phyloP scores from a whole-genome alignment of 2,329 filamentous ascomycete species.

The Diaporthe sp. region DNA sequence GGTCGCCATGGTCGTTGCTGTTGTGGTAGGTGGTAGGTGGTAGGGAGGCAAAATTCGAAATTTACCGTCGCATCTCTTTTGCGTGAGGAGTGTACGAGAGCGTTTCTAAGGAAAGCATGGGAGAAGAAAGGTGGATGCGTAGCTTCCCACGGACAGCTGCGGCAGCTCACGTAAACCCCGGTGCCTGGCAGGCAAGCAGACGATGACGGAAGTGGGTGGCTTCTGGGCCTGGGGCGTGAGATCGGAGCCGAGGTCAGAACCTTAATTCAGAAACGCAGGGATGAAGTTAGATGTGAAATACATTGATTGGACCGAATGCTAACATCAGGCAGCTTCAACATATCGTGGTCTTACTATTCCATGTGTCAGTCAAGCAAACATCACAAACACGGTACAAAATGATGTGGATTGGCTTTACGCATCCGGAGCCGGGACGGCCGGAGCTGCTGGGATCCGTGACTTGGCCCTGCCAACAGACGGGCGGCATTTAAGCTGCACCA shows the following conservation, averaged over 20 bases:
- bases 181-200: constrained; percentile 27
- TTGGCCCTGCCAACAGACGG: not conserved
- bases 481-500: not conserved
- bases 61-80: not conserved
- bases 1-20: constrained; percentile 61
- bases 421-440: constrained; percentile 7
- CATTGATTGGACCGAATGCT: not conserved
- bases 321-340: not conserved
- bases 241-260: constrained; percentile 7
- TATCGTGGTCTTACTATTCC: not conserved
- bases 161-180: constrained; percentile 20
- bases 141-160: not conserved
- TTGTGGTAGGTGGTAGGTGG: not conserved
- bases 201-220: constrained; percentile 30
- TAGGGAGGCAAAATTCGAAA: too few species aligned
- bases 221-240: not conserved
- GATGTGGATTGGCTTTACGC: not conserved
- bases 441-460: not conserved
- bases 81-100: not conserved
- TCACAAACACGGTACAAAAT: not conserved
- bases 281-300: not conserved
- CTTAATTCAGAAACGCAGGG: not conserved
- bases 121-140: not conserved
- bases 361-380: not conserved
- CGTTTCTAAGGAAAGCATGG: not conserved